A percentile compares a stretch with the other conserved stretches of the same genome.
phyloP scores from a whole-genome alignment of 2,329 filamentous ascomycete genomes.

The Colletotrichum falcatum region DNA sequence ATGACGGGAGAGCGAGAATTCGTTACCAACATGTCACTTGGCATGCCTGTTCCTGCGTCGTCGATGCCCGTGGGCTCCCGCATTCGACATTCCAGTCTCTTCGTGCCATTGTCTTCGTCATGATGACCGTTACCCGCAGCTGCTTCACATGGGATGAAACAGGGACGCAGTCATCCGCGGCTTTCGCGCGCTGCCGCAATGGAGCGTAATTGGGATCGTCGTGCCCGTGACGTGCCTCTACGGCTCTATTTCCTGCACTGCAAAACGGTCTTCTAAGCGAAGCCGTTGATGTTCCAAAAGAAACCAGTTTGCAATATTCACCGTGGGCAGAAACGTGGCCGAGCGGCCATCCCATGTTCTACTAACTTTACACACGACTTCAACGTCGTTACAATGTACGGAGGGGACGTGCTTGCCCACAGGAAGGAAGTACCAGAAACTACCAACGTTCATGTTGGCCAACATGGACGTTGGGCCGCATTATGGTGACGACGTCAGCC shows the following conservation, averaged over 20 bases:
- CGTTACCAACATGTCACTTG: too few species aligned
- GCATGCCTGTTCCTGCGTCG: not conserved
- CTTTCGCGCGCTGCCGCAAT: too few species aligned
- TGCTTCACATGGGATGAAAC: not conserved
- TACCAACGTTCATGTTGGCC: not conserved
- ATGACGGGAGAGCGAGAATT: not conserved
- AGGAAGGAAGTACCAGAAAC: not conserved
- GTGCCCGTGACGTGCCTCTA: not conserved
- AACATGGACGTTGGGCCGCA: not conserved
- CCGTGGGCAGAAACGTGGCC: not conserved
- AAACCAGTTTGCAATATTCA: not conserved
- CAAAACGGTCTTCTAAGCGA: not conserved
- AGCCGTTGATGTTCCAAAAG: too few species aligned
- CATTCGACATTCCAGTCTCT: not conserved
- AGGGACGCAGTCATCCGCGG: too few species aligned
- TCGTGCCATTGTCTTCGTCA: not conserved
- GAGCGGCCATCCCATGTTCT: not conserved
- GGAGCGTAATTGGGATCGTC: not conserved
- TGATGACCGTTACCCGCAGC: not conserved
- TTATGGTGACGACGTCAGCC: not conserved
- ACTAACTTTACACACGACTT: rapidly evolving
- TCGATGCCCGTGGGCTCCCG: too few species aligned
- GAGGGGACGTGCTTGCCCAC: not conserved
- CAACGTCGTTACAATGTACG: too few species aligned
- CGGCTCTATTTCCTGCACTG: not conserved